A percentile compares a stretch with the other conserved stretches of the same genome.
phyloP scores from a whole-genome alignment of 2,329 filamentous ascomycete genomes.

The Cladosporium velox region DNA sequence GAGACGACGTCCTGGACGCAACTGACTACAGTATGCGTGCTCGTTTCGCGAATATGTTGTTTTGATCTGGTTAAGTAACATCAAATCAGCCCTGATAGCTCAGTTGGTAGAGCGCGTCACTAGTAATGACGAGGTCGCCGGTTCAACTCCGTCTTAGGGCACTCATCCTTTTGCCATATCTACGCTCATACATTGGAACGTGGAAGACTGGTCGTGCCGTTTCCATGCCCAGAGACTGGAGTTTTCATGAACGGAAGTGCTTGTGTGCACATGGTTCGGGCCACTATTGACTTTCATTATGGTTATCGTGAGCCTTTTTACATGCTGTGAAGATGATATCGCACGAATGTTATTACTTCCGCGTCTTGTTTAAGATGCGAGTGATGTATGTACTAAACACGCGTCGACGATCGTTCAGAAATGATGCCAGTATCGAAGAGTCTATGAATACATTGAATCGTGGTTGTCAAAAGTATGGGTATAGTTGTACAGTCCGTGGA shows the following conservation, averaged over 20 bases:
- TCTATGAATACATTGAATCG: background rate
- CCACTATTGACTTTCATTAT: background rate
- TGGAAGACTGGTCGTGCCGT: background rate
- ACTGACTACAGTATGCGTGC: too few species aligned
- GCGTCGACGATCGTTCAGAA: background rate
- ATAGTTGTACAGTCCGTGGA: background rate
- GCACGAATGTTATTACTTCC: background rate
- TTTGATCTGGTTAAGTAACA: accelerated
- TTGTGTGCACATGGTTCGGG: background rate
- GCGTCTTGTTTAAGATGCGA: background rate
- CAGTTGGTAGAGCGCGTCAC: conserved; percentile 21
- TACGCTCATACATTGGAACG: background rate
- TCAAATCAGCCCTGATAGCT: conserved; percentile 18
- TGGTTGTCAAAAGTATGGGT: background rate
- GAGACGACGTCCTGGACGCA: too few species aligned
- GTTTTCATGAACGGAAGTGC: background rate
- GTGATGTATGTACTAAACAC: background rate
- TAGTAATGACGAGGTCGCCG: conserved; percentile 22
- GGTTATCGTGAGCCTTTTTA: background rate
- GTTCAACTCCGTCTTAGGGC: conserved; percentile 21
- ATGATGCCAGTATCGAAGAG: background rate
- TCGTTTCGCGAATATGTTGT: too few species aligned
- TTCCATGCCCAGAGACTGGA: background rate
- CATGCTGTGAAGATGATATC: background rate
- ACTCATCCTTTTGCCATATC: background rate